phyloP scores from a whole-genome alignment of 2,329 filamentous ascomycete genomes.

The Daldinia eschscholtzii region DNA sequence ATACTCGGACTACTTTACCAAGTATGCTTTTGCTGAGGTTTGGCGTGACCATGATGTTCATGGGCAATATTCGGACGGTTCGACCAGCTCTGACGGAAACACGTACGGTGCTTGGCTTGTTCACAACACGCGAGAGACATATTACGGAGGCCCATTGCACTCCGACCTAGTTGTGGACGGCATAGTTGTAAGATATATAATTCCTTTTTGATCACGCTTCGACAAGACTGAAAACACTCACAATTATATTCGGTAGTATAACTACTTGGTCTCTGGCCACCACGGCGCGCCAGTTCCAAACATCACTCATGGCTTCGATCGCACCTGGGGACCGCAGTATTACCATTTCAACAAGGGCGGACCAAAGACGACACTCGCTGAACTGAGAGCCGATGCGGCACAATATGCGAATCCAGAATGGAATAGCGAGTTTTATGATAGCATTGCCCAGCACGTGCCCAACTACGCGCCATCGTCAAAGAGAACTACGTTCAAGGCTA shows the following conservation, averaged over 20 bases:
- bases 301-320: conserved; percentile 73
- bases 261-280: conserved; percentile 65
- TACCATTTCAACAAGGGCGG: conserved; percentile 73
- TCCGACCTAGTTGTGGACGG: conserved; percentile 74
- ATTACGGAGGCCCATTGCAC: conserved; percentile 72
- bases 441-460: conserved; percentile 68
- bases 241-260: conserved; percentile 41
- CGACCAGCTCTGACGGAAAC: conserved; percentile 62
- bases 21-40: conserved; percentile 71
- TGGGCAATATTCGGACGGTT: conserved; percentile 65
- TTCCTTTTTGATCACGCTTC: not conserved
- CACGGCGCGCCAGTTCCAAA: conserved; percentile 70
- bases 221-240: not conserved
- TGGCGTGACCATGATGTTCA: conserved; percentile 71
- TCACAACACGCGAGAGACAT: conserved; percentile 73
- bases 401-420: conserved; percentile 64
- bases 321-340: conserved; percentile 73
- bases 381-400: conserved; percentile 67
- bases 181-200: conserved; percentile 64
- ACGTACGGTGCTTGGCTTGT: conserved; percentile 73
- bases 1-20: conserved; percentile 73
- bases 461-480: conserved; percentile 67
- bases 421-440: conserved; percentile 73
- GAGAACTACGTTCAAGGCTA: conserved; percentile 65
- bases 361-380: conserved; percentile 59